Evolutionary conservation across 331 rosid species (phyloP).

Genomic region (Arachis monticola): DNA sequence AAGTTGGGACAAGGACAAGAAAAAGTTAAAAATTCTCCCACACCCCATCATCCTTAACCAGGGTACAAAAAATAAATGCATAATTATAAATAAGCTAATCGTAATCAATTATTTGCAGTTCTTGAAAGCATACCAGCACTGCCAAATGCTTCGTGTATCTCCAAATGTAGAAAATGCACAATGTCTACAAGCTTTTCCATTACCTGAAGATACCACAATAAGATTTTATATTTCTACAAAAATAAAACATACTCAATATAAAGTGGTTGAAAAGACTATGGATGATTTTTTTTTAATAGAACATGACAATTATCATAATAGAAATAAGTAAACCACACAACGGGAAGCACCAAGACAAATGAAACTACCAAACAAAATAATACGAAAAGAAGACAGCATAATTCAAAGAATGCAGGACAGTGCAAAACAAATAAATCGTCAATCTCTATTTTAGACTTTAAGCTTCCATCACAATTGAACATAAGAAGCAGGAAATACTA

Average conservation of each 20-base stretch:
- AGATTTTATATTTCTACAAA: too few relatives aligned
- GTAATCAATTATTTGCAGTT: constrained; percentile 37
- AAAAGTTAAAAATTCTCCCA: not conserved
- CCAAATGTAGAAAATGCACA: constrained; percentile 84
- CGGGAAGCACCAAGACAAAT: too few relatives aligned
- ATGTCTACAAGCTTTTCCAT: constrained; percentile 95
- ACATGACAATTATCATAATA: too few relatives aligned
- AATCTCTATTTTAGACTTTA: constrained; percentile 2
- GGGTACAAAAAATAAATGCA: constrained; percentile 23
- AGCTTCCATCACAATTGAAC: constrained; percentile 34
- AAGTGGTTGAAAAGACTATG: too few relatives aligned
- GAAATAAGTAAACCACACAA: too few relatives aligned
- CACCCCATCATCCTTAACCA: not conserved
- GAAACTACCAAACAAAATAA: too few relatives aligned
- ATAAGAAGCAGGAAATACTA: constrained; percentile 15
- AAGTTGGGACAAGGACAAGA: constrained; percentile 21
- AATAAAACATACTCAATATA: too few relatives aligned
- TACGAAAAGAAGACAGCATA: not conserved
- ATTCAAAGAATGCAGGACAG: constrained; percentile 19
- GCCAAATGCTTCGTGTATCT: constrained; percentile 92
- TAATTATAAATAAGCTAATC: constrained; percentile 1
- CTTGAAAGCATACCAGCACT: constrained; percentile 71
- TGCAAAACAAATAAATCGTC: not conserved
- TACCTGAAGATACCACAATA: constrained; percentile 54
- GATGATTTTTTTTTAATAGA: too few relatives aligned